These are phyloP conservation scores for Setaria italica DNA, from an alignment of 202 grass and related monocot species.

Conservation along the genomic window DNA sequence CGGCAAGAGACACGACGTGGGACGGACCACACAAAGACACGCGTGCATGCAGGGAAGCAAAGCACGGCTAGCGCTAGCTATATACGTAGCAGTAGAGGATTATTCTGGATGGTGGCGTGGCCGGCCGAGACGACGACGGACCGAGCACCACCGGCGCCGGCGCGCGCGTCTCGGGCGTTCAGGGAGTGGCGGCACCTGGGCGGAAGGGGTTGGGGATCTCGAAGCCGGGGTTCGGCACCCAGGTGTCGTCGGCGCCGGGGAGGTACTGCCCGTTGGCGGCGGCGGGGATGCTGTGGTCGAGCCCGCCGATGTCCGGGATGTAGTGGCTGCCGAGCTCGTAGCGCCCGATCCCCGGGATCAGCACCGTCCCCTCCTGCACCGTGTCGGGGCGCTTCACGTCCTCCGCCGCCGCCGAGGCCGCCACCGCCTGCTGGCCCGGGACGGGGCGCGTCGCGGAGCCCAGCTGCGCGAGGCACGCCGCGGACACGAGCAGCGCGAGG, in stretches of 20 bases:
- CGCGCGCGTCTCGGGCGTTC: neutral
- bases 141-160: neutral
- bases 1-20: too few relatives aligned
- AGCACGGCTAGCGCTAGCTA: conserved; percentile 11
- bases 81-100: neutral
- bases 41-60: conserved; percentile 23
- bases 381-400: conserved; percentile 56
- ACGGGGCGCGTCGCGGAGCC: conserved; percentile 48
- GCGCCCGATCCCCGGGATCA: conserved; percentile 63
- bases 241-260: conserved; percentile 74
- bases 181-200: conserved; percentile 41
- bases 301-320: conserved; percentile 52
- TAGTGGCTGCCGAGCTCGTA: conserved; percentile 48
- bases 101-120: conserved; percentile 10
- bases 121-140: neutral
- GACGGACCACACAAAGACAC: conserved; percentile 10
- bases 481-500: conserved; percentile 49
- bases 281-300: conserved; percentile 80
- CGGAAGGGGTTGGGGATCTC: conserved; percentile 81
- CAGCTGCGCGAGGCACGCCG: conserved; percentile 43
- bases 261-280: conserved; percentile 56
- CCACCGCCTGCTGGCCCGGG: conserved; percentile 29
- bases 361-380: conserved; percentile 56
- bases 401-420: neutral
- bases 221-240: conserved; percentile 80